phyloP scores from a whole-genome alignment of 257 asterid genomes.

The Jacaranda mimosifolia region DNA sequence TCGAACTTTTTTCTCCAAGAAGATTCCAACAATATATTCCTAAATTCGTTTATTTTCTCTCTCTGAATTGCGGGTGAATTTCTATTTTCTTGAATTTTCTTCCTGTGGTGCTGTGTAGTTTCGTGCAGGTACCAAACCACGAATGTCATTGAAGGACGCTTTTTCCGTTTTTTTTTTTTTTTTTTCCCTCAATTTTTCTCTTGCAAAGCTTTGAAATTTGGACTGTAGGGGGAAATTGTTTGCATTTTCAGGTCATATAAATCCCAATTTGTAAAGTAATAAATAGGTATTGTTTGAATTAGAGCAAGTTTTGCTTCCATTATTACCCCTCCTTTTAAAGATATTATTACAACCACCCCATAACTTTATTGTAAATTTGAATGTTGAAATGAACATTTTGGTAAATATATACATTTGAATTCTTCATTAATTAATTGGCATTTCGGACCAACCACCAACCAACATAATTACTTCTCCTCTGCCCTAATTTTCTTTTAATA shows the following conservation, averaged over 20 bases:
- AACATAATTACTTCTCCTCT: neutral
- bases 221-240: conserved; percentile 29
- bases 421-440: neutral
- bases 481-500: too few species aligned
- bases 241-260: conserved; percentile 35
- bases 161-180: neutral
- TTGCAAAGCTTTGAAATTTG: conserved; percentile 37
- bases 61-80: conserved; percentile 42
- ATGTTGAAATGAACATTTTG: neutral
- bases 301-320: neutral
- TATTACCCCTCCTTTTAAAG: conserved; percentile 12
- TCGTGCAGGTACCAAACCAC: neutral
- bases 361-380: neutral
- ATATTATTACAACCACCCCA: neutral
- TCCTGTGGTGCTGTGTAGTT: conserved; percentile 16
- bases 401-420: neutral
- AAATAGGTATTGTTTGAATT: conserved; percentile 5
- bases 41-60: conserved; percentile 37
- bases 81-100: conserved; percentile 36
- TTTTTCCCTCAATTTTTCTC: conserved; percentile 10
- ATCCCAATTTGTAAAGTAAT: neutral
- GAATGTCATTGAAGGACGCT: conserved; percentile 25
- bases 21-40: conserved; percentile 51
- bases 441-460: conserved; percentile 22
- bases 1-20: conserved; percentile 27